Evolutionary conservation across 225 moss, liverwort and hornwort genomes (phyloP), one percentile per base, ranked within the genome.

Genomic region (Pleurozium schreberi): DNA sequence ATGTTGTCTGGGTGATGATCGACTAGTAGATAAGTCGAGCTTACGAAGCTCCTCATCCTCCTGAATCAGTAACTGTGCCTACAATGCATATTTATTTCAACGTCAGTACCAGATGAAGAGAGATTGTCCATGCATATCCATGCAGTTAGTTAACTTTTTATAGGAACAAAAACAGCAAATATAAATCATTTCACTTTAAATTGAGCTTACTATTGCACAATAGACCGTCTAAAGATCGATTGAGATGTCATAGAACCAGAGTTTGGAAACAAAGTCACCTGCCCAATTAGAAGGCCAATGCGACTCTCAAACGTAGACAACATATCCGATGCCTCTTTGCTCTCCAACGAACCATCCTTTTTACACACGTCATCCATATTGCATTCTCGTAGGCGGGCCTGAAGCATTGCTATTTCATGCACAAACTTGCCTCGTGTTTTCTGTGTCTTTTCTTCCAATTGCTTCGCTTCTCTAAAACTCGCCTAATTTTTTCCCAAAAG

Each of bases 31-130:
- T 82, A 91, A 81, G 64, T 89, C 89, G 14, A 88, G 91, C 90
- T 91, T 88, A 73, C 83, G 89, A 58, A 90, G 91, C 83, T 91
- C 93, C 86, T 90, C 93, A 69, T 94, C 93, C 87, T 96, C 95
- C 89, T 96, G 95, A 63, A 94, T 94, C 77, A 98, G 92, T 86
- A 98, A 93, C 92, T 98, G 97, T 33, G 96, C 96, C 98, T 98
- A 91, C 90, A 90, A 86, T 69, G 40, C 85, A 81, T 42, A 34
- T 78, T 34, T 40, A 77, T 62, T 75, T 70, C 57, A 25, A 42
- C 20, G 53, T 84, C 89, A 76, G 64, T 71, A 75, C 75, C 53
- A 79, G 38, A 30, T 58, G n/a, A 66, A 30, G 50, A 90, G 22
- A 85, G 55, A 62, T 38, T 69, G 61, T 40, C 31, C 87, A 55